phyloP scores from a whole-genome alignment of 2,329 filamentous ascomycete genomes.

The Colletotrichum neosansevieriae region DNA sequence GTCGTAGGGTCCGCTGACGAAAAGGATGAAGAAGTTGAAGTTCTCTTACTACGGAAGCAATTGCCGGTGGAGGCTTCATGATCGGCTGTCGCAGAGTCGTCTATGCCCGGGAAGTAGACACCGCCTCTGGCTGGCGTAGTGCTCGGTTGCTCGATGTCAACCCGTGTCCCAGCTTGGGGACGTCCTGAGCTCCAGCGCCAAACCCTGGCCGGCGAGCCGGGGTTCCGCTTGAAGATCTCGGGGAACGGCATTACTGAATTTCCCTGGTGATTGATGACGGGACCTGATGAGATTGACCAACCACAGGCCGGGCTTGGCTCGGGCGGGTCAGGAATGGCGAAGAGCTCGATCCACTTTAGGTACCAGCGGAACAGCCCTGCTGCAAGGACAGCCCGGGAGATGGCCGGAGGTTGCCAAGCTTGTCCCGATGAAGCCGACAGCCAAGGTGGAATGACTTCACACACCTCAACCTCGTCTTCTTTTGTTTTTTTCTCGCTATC shows the following conservation, averaged over 20 bases:
- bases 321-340: no score
- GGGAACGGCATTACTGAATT: conserved; percentile 31
- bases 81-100: conserved; percentile 38
- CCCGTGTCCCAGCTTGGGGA: conserved; percentile 27
- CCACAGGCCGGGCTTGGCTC: neutral
- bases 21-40: neutral
- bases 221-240: conserved; percentile 30
- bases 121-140: conserved; percentile 37
- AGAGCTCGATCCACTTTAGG: conserved; percentile 8
- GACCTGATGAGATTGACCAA: neutral
- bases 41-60: conserved; percentile 34
- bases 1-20: conserved; percentile 7
- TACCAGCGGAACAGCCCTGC: conserved; percentile 28
- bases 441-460: conserved; percentile 17
- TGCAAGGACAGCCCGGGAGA: conserved; percentile 21
- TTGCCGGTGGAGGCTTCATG: conserved; percentile 37
- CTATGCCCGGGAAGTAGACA: conserved; percentile 38
- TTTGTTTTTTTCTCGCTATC: neutral
- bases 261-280: conserved; percentile 6
- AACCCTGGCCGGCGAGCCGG: conserved; percentile 29
- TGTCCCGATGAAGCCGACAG: conserved; percentile 34
- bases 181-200: conserved; percentile 39
- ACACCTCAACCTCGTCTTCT: conserved; percentile 3
- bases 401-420: conserved; percentile 17
- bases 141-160: conserved; percentile 41